Conservation (phyloP, 1,139 yeast species). For the Scheffersomyces quercinus region DNA sequence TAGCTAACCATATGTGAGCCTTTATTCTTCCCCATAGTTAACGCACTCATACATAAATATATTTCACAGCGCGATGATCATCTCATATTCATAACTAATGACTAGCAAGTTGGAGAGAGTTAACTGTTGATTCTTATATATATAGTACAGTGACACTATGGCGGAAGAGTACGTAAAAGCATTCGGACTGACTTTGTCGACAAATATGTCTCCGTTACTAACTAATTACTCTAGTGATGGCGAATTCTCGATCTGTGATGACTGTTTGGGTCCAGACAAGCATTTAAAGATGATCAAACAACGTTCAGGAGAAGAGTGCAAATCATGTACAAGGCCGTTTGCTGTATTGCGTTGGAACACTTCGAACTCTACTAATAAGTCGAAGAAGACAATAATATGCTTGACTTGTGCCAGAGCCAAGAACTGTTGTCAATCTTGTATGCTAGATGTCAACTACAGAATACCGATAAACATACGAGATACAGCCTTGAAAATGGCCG, state of each 20-base stretch:
- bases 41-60: no score
- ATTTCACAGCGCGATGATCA: no score
- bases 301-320: conserved; percentile 72
- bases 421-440: conserved; percentile 86
- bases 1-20: no score
- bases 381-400: conserved; percentile 64
- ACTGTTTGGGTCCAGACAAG: conserved; percentile 68
- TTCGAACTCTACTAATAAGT: conserved; percentile 31
- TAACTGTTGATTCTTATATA: no score
- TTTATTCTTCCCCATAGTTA: no score
- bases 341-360: conserved; percentile 74
- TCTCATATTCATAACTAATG: no score
- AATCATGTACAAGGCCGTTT: conserved; percentile 81
- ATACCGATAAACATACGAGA: conserved; percentile 80
- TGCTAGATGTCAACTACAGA: conserved; percentile 78
- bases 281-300: conserved; percentile 73
- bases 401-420: conserved; percentile 73
- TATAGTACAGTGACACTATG: no score
- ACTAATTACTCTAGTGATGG: conserved; percentile 5
- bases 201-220: no score
- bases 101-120: no score
- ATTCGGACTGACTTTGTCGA: no score
- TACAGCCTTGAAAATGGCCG: conserved; percentile 77
- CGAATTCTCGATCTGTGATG: conserved; percentile 54
- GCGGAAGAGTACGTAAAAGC: no score